phyloP scores from a whole-genome alignment of 2,329 filamentous ascomycete genomes.

The Trichothecium sympodiale region DNA sequence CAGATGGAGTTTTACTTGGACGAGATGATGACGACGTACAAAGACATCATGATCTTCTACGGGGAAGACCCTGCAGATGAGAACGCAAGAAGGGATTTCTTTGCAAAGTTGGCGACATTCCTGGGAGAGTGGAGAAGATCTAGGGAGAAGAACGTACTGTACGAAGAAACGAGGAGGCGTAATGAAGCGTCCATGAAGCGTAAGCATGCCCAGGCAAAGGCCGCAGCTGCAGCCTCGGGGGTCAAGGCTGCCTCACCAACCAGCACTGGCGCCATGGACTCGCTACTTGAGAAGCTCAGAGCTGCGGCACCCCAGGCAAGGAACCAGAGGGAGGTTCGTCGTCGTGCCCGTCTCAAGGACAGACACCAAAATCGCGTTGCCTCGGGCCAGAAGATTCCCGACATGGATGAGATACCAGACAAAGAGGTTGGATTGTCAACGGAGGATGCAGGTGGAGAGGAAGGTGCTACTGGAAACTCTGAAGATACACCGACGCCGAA shows the following conservation, averaged over 20 bases:
- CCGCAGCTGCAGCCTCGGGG: constrained; percentile 33
- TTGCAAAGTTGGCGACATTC: constrained; percentile 83
- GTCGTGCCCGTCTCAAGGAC: constrained; percentile 81
- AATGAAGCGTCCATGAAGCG: constrained; percentile 91
- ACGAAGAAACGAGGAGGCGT: constrained; percentile 73
- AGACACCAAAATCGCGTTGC: constrained; percentile 82
- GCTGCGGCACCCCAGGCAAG: constrained; percentile 83
- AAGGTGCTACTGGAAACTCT: constrained; percentile 16
- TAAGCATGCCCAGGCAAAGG: constrained; percentile 64
- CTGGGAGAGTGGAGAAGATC: constrained; percentile 94
- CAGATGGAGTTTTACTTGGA: constrained; percentile 91
- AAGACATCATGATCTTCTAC: constrained; percentile 94
- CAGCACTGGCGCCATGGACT: constrained; percentile 89
- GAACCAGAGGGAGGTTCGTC: constrained; percentile 79
- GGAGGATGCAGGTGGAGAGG: constrained; percentile 31
- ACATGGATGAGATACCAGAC: constrained; percentile 52
- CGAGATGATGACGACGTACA: constrained; percentile 82
- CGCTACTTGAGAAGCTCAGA: constrained; percentile 84
- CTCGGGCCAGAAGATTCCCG: constrained; percentile 76
- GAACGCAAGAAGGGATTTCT: constrained; percentile 89
- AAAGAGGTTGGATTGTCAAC: constrained; percentile 29
- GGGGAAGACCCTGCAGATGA: constrained; percentile 90
- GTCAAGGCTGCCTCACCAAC: constrained; percentile 52
- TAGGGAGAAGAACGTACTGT: constrained; percentile 74
- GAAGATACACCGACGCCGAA: constrained; percentile 29